Evolutionary conservation across 495 filamentous ascomycete species (phyloP), one percentile per base, ranked within the genome.

Genomic region (Aspergillus carlsbadensis): DNA sequence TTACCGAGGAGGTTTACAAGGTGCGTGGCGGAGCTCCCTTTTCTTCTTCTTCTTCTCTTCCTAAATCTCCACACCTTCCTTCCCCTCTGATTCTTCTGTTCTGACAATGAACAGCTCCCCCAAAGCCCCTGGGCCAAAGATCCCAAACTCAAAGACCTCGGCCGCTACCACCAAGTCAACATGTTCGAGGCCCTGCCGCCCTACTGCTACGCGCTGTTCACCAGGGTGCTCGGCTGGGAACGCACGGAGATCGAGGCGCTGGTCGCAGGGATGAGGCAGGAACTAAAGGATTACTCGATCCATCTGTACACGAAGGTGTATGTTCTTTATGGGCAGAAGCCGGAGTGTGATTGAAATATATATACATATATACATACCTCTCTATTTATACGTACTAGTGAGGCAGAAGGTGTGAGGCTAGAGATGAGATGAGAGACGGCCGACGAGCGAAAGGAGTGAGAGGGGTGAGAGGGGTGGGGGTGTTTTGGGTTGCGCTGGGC

Each of bases 61-160:
- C n/a, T n/a, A n/a, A n/a, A n/a, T n/a, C n/a, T n/a, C n/a, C n/a
- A n/a, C n/a, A n/a, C n/a, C n/a, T n/a, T n/a, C n/a, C n/a, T n/a
- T n/a, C n/a, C n/a, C n/a, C n/a, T n/a, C n/a, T n/a, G n/a, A n/a
- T n/a, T n/a, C n/a, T n/a, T n/a, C n/a, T 18, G 24, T 36, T 36
- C 10, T 51, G n/a, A 36, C 35, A 37, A 6, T 65, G 33, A 8
- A 43, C 7, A 47, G 52, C 40, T 56, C 21, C 80, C 81, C 0
- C 76, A 74, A 59, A 78, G 77, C 53, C 67, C 70, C 15, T 84
- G 81, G 81, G 69, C 81, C n/a, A 76, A 74, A 35, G 77, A 80
- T 55, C 65, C 67, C n/a, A 72, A 76, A 26, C 65, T 78, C 46
- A 84, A 83, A 61, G 71, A 74, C 34, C 61, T 83, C 22, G 81